Base-by-base conservation (phyloP, 129 eudicot genomes). In the Artemisia tridentata region DNA sequence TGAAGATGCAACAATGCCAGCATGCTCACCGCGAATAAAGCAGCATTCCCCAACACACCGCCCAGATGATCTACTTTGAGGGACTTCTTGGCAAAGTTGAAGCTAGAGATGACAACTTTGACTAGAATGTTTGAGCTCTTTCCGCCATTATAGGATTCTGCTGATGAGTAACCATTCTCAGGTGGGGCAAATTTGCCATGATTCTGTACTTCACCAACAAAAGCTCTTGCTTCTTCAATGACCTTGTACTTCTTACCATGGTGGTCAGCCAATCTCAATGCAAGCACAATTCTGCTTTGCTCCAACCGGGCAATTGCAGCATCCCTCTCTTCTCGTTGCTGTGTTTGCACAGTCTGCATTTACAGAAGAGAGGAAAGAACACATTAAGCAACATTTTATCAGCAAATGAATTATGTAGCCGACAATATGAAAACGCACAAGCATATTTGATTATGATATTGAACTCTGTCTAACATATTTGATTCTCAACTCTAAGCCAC, bases 201-300 rank as follows among this genome's bases (percentile, higher is more conserved):
- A 17, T 85, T 86, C 21, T 77, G 77, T 14, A 92, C 90, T 73
- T 87, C 90, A 56, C 95, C 90, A 23, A 87, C 92, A 57, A 92
- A 87, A 63, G 89, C 91, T 65, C 79, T 63, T 10, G 96, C 98
- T 78, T 92, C 98, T 68, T 92, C 96, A 13, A 92, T 92, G 49
- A 92, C 96, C 66, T 85, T 76, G 78, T 87, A 89, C 48, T 84
- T 89, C 50, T 85, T 92, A 46, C 96, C 98, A 63, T 87, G 90
- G 79, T 89, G 98, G 61, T 92, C 91, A 5, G 90, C 95, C 80
- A 92, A 73, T 75, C 96, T 85, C 81, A 86, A 68, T 21, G 98
- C 96, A 73, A 92, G 98, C 59, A 89, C 87, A 21, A 92, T 83
- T 18, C 98, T 88, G 80, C 95, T 88, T 72, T 92, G 95, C 75